Evolutionary conservation across 2,329 filamentous ascomycete species (phyloP).

Genomic region (Cryphonectria radicalis): DNA sequence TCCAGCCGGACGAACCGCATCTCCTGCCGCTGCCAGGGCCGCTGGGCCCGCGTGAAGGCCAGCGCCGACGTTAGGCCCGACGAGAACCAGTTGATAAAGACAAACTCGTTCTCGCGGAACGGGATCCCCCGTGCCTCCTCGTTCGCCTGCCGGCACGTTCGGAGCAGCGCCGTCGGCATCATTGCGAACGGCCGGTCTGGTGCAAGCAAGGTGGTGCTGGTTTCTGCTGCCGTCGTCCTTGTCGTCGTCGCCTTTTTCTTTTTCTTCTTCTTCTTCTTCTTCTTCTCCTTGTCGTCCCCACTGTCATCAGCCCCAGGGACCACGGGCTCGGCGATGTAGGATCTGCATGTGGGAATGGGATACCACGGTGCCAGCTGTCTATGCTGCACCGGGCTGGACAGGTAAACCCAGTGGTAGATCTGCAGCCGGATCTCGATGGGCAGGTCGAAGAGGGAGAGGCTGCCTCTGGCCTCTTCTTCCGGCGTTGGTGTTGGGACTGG

Average conservation of each 20-base stretch:
- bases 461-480: conserved; percentile 1
- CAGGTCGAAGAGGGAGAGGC: conserved; percentile 40
- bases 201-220: conserved; percentile 35
- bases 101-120: conserved; percentile 50
- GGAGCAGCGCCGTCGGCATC: conserved; percentile 47
- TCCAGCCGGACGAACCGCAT: conserved; percentile 49
- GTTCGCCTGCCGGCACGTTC: conserved; percentile 47
- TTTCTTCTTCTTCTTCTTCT: background rate
- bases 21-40: conserved; percentile 47
- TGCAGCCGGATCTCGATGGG: conserved; percentile 52
- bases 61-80: conserved; percentile 49
- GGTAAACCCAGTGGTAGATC: conserved; percentile 50
- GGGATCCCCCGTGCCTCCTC: conserved; percentile 46
- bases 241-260: background rate
- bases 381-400: conserved; percentile 44
- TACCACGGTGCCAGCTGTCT: conserved; percentile 47
- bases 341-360: conserved; percentile 40
- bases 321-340: conserved; percentile 39
- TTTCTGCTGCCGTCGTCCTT: background rate
- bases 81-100: conserved; percentile 51
- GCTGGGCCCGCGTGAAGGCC: conserved; percentile 41
- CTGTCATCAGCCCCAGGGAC: conserved; percentile 17
- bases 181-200: conserved; percentile 44
- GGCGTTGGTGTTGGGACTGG: background rate
- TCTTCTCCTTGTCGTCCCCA: background rate